These are phyloP conservation scores for Favolaschia claudopus DNA, from an alignment of 768 basidiomycete genomes.

Conservation along the genomic window DNA sequence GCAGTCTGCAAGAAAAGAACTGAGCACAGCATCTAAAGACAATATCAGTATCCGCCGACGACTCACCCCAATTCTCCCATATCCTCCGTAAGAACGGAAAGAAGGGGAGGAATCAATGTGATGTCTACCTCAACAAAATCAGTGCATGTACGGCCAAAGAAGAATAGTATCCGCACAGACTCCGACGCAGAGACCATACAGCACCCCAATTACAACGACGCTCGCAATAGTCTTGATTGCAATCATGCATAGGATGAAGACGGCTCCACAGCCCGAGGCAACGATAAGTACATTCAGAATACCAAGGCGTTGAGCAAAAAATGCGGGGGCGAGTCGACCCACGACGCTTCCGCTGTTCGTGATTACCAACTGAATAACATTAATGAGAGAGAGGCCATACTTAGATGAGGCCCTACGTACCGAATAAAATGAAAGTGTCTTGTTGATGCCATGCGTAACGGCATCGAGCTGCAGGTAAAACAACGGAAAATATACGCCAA, in stretches of 20 bases:
- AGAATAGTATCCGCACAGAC: conserved; percentile 34
- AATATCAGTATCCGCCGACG: neutral
- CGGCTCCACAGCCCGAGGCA: conserved; percentile 25
- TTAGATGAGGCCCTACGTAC: conserved; percentile 30
- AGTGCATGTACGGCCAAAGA: neutral
- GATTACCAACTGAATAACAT: conserved; percentile 38
- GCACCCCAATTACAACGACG: conserved; percentile 33
- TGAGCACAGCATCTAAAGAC: too few relatives aligned
- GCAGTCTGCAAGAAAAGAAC: conserved; percentile 16
- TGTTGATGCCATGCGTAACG: conserved; percentile 34
- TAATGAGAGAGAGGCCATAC: conserved; percentile 2
- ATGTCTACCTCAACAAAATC: conserved; percentile 30
- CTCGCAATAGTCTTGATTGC: conserved; percentile 30
- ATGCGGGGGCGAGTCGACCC: conserved; percentile 46
- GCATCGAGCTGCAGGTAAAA: conserved; percentile 49
- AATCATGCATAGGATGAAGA: conserved; percentile 43
- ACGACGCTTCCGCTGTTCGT: conserved; percentile 44
- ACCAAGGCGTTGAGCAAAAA: conserved; percentile 39
- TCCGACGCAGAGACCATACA: conserved; percentile 44
- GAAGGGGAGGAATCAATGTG: conserved; percentile 37
- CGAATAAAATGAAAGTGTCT: conserved; percentile 46
- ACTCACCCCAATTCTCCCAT: conserved; percentile 45
- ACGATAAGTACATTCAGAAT: conserved; percentile 36
- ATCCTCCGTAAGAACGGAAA: conserved; percentile 38
- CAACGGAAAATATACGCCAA: conserved; percentile 37